Base-by-base conservation (phyloP, 148 eudicot genomes). In the Vaccinium macrocarpon region DNA sequence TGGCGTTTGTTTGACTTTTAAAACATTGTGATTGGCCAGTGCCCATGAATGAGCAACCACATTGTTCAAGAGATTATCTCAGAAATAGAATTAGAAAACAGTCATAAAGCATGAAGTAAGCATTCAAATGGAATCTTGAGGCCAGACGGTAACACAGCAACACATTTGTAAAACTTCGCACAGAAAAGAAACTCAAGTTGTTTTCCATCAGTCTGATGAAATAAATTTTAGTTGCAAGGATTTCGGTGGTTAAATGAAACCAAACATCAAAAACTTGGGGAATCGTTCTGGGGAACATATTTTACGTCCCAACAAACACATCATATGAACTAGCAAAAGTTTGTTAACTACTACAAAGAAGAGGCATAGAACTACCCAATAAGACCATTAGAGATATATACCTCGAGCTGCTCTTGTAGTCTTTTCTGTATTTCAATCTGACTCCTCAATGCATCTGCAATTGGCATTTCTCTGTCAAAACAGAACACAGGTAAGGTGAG, bases 341-440 rank as follows among this genome's bases (percentile, higher is more conserved):
- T 77, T 25, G n/a, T 73, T 16, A 42, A 13, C 35, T 71, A 25
- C 23, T 56, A 59, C 27, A 7, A 57, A 13, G 51, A n/a, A 57
- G 38, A 46, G 72, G 19, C 46, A 25, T 59, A 62, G 12, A 59
- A 42, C 76, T 70, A 19, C 70, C 19, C 8, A 42, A n/a, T 42
- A 42, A 42, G 46, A 42, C 46, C 46, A 42, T 42, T 8, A 42
- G 11, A 27, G 19, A 76, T 23, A 70, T 70, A 16, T 79, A 91
- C 93, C 91, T 89, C 91, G 77, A 89, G 90, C 85, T 91, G 93
- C 77, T 91, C 91, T 48, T 91, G 91, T 84, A 92, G 84, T 62
- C 88, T 91, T 87, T 86, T 91, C 68, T 91, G 94, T 32, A 88
- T 91, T 81, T 93, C 92, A 83, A 94, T 82, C 50, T 93, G 95